Evolutionary conservation across 2,329 filamentous ascomycete species (phyloP).

Genomic region (Lecanicillium sp.): DNA sequence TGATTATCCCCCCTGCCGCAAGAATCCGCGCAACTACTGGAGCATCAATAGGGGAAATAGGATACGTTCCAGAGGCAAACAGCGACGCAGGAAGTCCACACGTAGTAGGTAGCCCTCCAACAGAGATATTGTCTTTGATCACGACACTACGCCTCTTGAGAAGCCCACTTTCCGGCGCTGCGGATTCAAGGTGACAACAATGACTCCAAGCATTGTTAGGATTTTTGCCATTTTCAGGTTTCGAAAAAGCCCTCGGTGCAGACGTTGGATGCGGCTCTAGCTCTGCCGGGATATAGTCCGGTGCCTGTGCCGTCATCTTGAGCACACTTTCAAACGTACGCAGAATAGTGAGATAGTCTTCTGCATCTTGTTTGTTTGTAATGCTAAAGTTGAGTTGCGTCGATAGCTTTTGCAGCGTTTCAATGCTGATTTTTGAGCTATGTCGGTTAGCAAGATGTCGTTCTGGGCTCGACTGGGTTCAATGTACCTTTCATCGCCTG

Average conservation of each 20-base stretch:
- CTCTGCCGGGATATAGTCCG: constrained; percentile 18
- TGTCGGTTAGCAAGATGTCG: not conserved
- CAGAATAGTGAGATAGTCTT: constrained; percentile 19
- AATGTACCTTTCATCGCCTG: constrained; percentile 6
- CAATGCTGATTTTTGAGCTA: constrained; percentile 10
- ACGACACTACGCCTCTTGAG: constrained; percentile 13
- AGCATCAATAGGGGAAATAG: constrained; percentile 15
- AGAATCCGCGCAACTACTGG: constrained; percentile 16
- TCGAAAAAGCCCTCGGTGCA: constrained; percentile 13
- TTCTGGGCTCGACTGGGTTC: not conserved
- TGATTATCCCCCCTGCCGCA: constrained; percentile 16
- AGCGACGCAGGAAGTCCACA: constrained; percentile 11
- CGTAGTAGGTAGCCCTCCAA: constrained; percentile 18
- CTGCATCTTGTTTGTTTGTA: constrained; percentile 14
- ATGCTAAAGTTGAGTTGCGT: constrained; percentile 11
- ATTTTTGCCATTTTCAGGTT: constrained; percentile 16
- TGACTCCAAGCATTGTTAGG: constrained; percentile 26
- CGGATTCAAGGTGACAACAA: constrained; percentile 16
- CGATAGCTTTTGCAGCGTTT: constrained; percentile 13
- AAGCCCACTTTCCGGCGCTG: not conserved
- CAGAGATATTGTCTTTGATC: constrained; percentile 22
- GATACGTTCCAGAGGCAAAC: constrained; percentile 9
- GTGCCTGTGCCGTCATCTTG: constrained; percentile 13
- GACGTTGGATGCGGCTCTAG: constrained; percentile 12
- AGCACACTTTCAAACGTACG: constrained; percentile 19